Evolutionary conservation across 1,284 basidiomycete species (phyloP), one percentile per base, ranked within the genome.

Genomic region (Sutorius eximius): DNA sequence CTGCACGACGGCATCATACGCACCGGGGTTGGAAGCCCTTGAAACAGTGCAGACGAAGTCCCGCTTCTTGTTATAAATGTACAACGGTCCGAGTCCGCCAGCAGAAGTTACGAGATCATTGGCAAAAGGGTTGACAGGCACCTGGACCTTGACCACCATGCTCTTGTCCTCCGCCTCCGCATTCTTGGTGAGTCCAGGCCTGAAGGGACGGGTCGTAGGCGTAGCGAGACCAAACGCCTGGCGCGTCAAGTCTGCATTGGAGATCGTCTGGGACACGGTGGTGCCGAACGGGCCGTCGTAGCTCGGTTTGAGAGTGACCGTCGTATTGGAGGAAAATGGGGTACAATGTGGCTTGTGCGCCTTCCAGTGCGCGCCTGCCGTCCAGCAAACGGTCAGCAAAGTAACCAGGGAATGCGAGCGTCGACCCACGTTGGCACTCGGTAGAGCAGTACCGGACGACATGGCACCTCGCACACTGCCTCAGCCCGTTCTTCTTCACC

Each of bases 101-200:
- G 46, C 45, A 30, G 57, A 40, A 6, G 15, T 11, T 45, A 51
- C 7, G 9, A 55, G 50, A n/a, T 5, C 40, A 32, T 57, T 56
- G n/a, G 42, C 18, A 3, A 33, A 3, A 3, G 57, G 37, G 41
- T 45, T 49, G 16, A 64, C 59, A 0, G 80, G 77, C 0, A 80
- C 69, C 58, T 85, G 82, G 0, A 83, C 69, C 64, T 85, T 84
- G 69, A 85, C 71, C 47, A 83, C 68, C 58, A 82, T 62, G 20
- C 64, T 69, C 68, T 81, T 82, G 52, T 66, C 61, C 18, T 61
- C 66, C 0, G 29, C 42, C 24, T 59, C 20, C 57, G 18, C 24
- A 16, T 62, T 20, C 64, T 47, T 50, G 30, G 56, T 53, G 6
- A 51, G 27, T 6, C 65, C 61, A 1, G 57, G 56, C 18, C 40